Conservation (phyloP, 768 basidiomycete species). For the Cantharellus anzutake region DNA sequence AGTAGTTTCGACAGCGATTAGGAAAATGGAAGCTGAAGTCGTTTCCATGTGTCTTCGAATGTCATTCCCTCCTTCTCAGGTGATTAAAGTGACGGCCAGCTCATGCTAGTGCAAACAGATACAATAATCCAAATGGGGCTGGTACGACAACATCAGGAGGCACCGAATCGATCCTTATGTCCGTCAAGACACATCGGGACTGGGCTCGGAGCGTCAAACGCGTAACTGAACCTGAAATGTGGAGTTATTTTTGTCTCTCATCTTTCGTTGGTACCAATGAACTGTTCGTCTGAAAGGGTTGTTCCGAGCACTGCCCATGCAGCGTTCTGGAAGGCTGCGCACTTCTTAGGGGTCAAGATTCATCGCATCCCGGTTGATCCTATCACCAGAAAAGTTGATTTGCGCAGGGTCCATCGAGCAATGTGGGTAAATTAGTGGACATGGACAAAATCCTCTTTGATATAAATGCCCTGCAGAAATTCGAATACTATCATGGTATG, state of each 20-base stretch:
- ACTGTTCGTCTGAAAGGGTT: constrained; percentile 30
- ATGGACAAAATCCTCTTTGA: neutral
- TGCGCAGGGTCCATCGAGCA: constrained; percentile 62
- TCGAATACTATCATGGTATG: constrained; percentile 70
- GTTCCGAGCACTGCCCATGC: constrained; percentile 75
- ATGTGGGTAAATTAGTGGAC: constrained; percentile 37
- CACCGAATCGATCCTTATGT: constrained; percentile 92
- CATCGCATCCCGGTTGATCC: constrained; percentile 70
- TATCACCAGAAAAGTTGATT: constrained; percentile 54
- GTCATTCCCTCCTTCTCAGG: constrained; percentile 12
- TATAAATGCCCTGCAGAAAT: constrained; percentile 31
- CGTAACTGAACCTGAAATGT: constrained; percentile 89
- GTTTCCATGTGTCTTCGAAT: constrained; percentile 72
- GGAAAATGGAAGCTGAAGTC: constrained; percentile 96
- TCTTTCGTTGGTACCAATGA: neutral
- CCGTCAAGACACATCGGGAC: constrained; percentile 83
- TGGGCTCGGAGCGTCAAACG: constrained; percentile 78
- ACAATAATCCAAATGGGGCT: constrained; percentile 67
- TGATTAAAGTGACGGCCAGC: neutral
- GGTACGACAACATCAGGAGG: constrained; percentile 91
- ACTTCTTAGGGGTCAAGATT: constrained; percentile 78
- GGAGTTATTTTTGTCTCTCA: constrained; percentile 11
- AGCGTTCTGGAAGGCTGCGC: constrained; percentile 85
- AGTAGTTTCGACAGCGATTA: constrained; percentile 26
- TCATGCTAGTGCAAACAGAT: constrained; percentile 19